Evolutionary conservation across 2,329 filamentous ascomycete species (phyloP).

Genomic region (Setomelanomma holmii): DNA sequence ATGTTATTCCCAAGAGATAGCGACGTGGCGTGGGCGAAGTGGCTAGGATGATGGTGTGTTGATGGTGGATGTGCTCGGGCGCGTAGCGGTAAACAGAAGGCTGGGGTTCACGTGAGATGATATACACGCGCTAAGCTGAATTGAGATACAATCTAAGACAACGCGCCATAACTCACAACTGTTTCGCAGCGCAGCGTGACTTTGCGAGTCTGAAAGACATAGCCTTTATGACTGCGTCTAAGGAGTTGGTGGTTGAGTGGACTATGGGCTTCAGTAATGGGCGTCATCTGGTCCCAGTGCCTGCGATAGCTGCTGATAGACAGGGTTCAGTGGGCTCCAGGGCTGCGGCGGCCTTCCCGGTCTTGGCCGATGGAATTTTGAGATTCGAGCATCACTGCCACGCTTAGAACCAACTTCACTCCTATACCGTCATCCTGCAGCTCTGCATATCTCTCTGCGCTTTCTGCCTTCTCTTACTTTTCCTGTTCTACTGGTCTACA

Average conservation of each 20-base stretch:
- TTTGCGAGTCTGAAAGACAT: background rate
- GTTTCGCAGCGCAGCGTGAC: background rate
- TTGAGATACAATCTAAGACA: background rate
- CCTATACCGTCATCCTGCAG: conserved; percentile 13
- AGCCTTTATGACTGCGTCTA: background rate
- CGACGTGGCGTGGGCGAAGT: conserved; percentile 20
- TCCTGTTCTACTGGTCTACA: background rate
- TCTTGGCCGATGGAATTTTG: conserved; percentile 45
- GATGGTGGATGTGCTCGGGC: conserved; percentile 24
- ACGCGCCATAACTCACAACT: background rate
- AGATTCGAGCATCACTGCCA: conserved; percentile 19
- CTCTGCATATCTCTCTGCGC: conserved; percentile 7
- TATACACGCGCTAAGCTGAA: conserved; percentile 11
- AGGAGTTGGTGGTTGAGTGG: conserved; percentile 2
- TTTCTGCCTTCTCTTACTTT: conserved; percentile 2
- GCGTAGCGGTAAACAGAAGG: conserved; percentile 33
- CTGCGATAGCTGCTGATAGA: conserved; percentile 20
- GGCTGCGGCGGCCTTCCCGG: conserved; percentile 21
- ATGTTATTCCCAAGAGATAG: conserved; percentile 21
- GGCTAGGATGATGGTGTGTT: conserved; percentile 28
- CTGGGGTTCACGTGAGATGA: conserved; percentile 29
- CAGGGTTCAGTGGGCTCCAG: conserved; percentile 12
- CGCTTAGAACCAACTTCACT: conserved; percentile 32
- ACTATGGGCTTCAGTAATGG: conserved; percentile 5
- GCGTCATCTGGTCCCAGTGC: conserved; percentile 25